Evolutionary conservation across 805 yeast genomes (phyloP).

Genomic region (Candida taoyuanica): DNA sequence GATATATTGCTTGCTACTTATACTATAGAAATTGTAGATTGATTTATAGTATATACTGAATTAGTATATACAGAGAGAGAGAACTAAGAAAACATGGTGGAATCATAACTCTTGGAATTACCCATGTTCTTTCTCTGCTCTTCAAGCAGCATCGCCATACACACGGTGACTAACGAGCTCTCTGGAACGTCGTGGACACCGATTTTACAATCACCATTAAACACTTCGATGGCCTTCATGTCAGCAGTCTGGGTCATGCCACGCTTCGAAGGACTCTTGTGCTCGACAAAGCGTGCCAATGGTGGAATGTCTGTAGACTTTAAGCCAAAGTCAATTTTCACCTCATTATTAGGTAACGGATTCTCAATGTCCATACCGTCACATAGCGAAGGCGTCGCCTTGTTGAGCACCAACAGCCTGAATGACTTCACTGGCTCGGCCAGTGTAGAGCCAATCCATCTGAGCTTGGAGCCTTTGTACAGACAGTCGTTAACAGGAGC

Average conservation of each 20-base stretch:
- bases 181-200: conserved; percentile 17
- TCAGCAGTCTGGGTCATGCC: conserved; percentile 21
- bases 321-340: conserved; percentile 2
- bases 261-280: conserved; percentile 11
- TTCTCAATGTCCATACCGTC: conserved; percentile 14
- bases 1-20: too few species aligned
- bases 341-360: conserved; percentile 7
- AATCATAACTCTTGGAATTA: conserved; percentile 19
- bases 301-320: conserved; percentile 19
- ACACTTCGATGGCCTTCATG: conserved; percentile 21
- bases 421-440: conserved; percentile 29
- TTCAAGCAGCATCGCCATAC: conserved; percentile 25
- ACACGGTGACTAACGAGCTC: conserved; percentile 18
- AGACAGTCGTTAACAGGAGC: conserved; percentile 32
- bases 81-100: conserved; percentile 10
- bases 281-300: conserved; percentile 22
- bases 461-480: conserved; percentile 28
- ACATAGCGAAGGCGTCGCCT: conserved; percentile 29
- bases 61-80: too few species aligned
- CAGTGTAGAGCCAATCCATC: conserved; percentile 37
- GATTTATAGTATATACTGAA: too few species aligned
- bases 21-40: too few species aligned
- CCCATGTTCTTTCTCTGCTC: conserved; percentile 26
- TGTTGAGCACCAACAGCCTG: conserved; percentile 31
- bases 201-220: conserved; percentile 8